Percentiles rank a stretch among this genome's conserved stretches.
Conservation (phyloP, 2,329 filamentous ascomycete genomes). For the Penicillium sp. region DNA sequence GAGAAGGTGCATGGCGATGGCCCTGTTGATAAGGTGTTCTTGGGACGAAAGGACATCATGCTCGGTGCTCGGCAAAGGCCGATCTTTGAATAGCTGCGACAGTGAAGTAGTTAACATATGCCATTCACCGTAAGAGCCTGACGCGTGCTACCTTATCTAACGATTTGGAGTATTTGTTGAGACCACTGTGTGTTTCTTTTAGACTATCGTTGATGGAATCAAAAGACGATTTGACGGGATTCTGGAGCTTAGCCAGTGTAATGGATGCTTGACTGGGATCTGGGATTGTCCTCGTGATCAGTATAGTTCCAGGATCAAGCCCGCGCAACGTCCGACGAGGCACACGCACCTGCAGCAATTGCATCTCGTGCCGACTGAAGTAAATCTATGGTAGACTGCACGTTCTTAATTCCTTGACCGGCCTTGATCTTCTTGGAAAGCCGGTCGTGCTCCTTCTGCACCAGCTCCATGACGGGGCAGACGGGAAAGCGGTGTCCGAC, state of each 20-base stretch:
- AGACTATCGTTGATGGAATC: constrained; percentile 71
- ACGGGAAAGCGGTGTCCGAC: no score
- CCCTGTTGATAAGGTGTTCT: constrained; percentile 72
- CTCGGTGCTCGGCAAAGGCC: constrained; percentile 63
- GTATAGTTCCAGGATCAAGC: no score
- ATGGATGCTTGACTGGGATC: no score
- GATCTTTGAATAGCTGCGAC: constrained; percentile 58
- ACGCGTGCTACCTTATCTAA: constrained; percentile 71
- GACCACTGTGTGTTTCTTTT: constrained; percentile 70
- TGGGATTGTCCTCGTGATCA: no score
- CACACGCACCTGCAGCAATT: constrained; percentile 58
- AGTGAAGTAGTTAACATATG: no score
- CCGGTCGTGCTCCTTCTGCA: constrained; percentile 66
- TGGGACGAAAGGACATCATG: constrained; percentile 71
- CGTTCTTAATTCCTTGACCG: constrained; percentile 63
- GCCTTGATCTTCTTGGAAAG: constrained; percentile 62
- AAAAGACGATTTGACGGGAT: constrained; percentile 70
- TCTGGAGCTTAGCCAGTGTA: constrained; percentile 77
- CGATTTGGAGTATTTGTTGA: constrained; percentile 75
- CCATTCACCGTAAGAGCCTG: no score
- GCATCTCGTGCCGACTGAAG: constrained; percentile 64
- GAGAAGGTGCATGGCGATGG: constrained; percentile 91
- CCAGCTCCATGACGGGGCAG: no score
- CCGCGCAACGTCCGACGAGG: constrained; percentile 7
- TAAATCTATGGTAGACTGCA: constrained; percentile 72